These are phyloP conservation scores for Daldinia vernicosa DNA, from an alignment of 495 filamentous ascomycete species.

Conservation along the genomic window DNA sequence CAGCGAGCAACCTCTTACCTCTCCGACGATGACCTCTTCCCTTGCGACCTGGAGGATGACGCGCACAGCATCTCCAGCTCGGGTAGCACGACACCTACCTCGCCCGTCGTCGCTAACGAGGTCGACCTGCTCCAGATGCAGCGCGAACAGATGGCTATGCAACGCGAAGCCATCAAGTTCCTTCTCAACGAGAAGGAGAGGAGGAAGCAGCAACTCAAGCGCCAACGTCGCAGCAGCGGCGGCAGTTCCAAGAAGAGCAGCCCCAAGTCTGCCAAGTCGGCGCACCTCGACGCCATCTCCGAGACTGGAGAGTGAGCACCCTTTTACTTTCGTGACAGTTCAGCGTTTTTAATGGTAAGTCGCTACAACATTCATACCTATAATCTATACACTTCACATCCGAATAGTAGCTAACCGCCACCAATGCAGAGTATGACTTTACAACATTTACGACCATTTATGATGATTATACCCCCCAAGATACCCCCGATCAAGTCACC, in stretches of 20 bases:
- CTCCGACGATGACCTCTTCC: constrained; percentile 60
- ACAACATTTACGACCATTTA: constrained; percentile 30
- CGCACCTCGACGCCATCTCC: constrained; percentile 60
- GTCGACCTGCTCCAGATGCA: constrained; percentile 55
- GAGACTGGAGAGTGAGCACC: constrained; percentile 50
- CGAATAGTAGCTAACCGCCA: background rate
- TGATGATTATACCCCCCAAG: constrained; percentile 27
- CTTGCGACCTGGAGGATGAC: constrained; percentile 54
- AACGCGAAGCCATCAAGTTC: constrained; percentile 56
- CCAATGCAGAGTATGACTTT: constrained; percentile 9
- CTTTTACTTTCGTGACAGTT: constrained; percentile 15
- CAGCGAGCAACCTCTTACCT: constrained; percentile 58
- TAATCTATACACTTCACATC: background rate
- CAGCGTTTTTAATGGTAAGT: constrained; percentile 42
- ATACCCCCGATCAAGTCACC: constrained; percentile 28
- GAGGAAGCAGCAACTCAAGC: constrained; percentile 43
- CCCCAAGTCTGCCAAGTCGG: constrained; percentile 53
- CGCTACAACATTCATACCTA: background rate
- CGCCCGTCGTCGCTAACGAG: constrained; percentile 46
- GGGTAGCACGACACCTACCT: constrained; percentile 54
- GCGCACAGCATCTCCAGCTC: constrained; percentile 56
- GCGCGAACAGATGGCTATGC: constrained; percentile 55
- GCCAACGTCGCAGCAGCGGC: constrained; percentile 44
- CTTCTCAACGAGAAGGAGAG: constrained; percentile 59
- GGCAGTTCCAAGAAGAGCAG: constrained; percentile 52